A percentile compares a stretch with the other conserved stretches of the same genome.
Evolutionary conservation across 2,329 filamentous ascomycete genomes (phyloP).

Genomic region (Hymenotorrendiella dingleyae): DNA sequence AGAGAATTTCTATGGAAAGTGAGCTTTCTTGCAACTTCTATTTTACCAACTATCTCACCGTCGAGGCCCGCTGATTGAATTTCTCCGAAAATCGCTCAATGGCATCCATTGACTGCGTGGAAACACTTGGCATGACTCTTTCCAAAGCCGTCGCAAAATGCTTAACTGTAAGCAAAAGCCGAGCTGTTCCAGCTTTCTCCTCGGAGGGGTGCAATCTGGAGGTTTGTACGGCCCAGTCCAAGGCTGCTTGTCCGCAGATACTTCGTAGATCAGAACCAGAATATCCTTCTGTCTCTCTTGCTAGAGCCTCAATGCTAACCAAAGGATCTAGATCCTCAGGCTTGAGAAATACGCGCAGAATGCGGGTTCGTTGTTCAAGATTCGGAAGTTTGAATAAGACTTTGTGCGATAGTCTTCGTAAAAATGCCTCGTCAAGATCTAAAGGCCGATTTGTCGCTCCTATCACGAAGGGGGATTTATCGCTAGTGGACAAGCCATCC

Average conservation of each 20-base stretch:
- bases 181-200: too few species aligned
- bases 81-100: too few species aligned
- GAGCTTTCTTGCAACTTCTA: too few species aligned
- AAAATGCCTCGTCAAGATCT: conserved; percentile 79
- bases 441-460: conserved; percentile 91
- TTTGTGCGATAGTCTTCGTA: conserved; percentile 63
- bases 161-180: too few species aligned
- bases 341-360: conserved; percentile 62
- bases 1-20: too few species aligned
- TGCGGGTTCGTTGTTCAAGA: conserved; percentile 55
- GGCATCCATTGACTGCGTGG: too few species aligned
- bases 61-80: too few species aligned
- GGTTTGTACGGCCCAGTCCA: too few species aligned
- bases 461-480: conserved; percentile 85
- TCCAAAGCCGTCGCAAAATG: too few species aligned
- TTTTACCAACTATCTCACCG: too few species aligned
- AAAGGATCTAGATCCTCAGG: conserved; percentile 54
- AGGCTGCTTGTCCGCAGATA: conserved; percentile 1
- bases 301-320: conserved; percentile 55
- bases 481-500: conserved; percentile 80
- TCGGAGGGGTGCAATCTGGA: too few species aligned
- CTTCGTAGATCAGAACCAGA: conserved; percentile 57
- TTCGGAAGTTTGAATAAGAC: conserved; percentile 66
- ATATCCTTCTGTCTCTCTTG: conserved; percentile 63
- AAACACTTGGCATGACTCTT: too few species aligned